Conservation (phyloP, 2,329 filamentous ascomycete genomes). For the Cercospora sojina region DNA sequence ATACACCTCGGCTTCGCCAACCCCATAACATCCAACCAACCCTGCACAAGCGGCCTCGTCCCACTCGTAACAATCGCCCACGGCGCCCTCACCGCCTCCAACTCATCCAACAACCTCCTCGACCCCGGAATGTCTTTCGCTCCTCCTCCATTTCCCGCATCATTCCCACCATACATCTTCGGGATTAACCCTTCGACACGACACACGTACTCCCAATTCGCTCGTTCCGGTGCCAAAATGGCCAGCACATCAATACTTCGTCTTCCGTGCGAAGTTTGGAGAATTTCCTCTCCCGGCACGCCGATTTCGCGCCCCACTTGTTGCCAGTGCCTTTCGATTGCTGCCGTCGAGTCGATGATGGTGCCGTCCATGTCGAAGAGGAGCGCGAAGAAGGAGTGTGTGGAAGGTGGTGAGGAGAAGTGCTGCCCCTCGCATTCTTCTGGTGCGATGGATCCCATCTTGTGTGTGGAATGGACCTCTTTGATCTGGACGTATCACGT, state of each 20-base stretch:
- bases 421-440: slow-evolving; percentile 20
- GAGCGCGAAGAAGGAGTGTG: slow-evolving; percentile 46
- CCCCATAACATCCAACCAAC: slow-evolving; percentile 52
- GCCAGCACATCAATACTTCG: slow-evolving; percentile 82
- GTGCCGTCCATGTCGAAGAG: slow-evolving; percentile 80
- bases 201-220: slow-evolving; percentile 87
- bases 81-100: slow-evolving; percentile 51
- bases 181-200: slow-evolving; percentile 77
- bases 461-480: neutral
- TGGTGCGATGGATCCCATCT: slow-evolving; percentile 4
- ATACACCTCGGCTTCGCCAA: slow-evolving; percentile 48
- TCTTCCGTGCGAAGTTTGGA: slow-evolving; percentile 87
- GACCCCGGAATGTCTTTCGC: slow-evolving; percentile 76
- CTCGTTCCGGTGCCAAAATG: slow-evolving; percentile 76
- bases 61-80: slow-evolving; percentile 76
- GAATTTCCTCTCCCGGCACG: slow-evolving; percentile 73
- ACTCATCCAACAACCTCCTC: slow-evolving; percentile 44
- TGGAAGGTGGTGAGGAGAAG: slow-evolving; percentile 45
- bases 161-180: slow-evolving; percentile 71
- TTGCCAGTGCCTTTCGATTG: slow-evolving; percentile 76
- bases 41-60: slow-evolving; percentile 49
- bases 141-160: slow-evolving; percentile 69
- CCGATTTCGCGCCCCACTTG: slow-evolving; percentile 78
- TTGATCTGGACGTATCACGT: neutral
- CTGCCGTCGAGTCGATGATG: slow-evolving; percentile 76